phyloP scores from a whole-genome alignment of 225 moss, liverwort and hornwort genomes.

The Polytrichum formosum region DNA sequence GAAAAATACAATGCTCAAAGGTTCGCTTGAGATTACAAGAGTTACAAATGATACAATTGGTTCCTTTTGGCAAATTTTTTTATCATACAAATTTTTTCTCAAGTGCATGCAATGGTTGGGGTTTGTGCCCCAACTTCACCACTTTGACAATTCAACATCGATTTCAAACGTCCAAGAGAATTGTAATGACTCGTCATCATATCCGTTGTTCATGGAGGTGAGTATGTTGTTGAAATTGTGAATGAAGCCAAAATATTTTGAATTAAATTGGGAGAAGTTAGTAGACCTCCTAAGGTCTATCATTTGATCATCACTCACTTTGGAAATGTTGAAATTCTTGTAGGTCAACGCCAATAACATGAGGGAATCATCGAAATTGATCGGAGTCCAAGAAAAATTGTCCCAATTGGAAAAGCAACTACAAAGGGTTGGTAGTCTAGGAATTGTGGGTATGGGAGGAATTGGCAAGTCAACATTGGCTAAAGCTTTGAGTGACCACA shows the following conservation, averaged over 20 bases:
- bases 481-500: background rate
- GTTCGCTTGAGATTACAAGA: background rate
- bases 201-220: background rate
- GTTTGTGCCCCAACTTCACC: background rate
- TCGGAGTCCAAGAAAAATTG: background rate
- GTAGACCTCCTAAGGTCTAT: background rate
- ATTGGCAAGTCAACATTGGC: background rate
- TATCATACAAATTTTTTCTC: background rate
- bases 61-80: background rate
- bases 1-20: background rate
- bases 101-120: background rate
- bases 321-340: background rate
- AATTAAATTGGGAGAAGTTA: background rate
- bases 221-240: background rate
- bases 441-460: background rate
- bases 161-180: background rate
- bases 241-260: background rate
- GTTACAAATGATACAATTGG: background rate
- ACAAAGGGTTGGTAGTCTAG: background rate
- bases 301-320: background rate
- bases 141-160: background rate
- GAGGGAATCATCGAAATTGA: background rate
- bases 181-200: background rate
- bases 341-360: background rate
- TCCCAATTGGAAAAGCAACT: background rate